A percentile compares a stretch with the other conserved stretches of the same genome.
Evolutionary conservation across 139 green algal species (phyloP).

Genomic region (Picocystis salinarum): DNA sequence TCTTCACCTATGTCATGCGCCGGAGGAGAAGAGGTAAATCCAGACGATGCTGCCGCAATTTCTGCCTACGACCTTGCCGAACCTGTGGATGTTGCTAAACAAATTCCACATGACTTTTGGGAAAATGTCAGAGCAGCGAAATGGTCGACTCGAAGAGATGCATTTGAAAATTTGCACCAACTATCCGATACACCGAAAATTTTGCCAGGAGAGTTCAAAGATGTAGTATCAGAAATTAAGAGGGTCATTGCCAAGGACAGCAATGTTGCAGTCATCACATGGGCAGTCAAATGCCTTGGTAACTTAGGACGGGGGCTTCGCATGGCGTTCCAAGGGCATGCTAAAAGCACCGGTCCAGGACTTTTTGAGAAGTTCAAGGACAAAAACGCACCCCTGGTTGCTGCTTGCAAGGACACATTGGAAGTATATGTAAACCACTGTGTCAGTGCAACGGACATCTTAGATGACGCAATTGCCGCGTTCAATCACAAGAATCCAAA

Average conservation of each 20-base stretch:
- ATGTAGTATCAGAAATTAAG: slow-evolving; percentile 52
- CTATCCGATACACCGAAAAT: no score
- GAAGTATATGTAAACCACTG: slow-evolving; percentile 3
- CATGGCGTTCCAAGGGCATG: slow-evolving; percentile 26
- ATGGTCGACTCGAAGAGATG: slow-evolving; percentile 60
- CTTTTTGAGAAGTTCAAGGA: slow-evolving; percentile 71
- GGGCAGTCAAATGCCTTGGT: slow-evolving; percentile 35
- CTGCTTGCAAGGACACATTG: slow-evolving; percentile 34
- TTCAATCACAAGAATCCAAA: slow-evolving; percentile 69
- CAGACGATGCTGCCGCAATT: no score
- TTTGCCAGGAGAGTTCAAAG: slow-evolving; percentile 36
- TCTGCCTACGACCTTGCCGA: slow-evolving; percentile 26
- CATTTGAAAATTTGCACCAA: slow-evolving; percentile 39
- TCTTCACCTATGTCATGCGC: no score
- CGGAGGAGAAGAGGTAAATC: no score
- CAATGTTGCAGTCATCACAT: slow-evolving; percentile 53
- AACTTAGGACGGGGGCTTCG: slow-evolving; percentile 35
- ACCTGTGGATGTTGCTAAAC: no score
- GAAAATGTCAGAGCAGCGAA: slow-evolving; percentile 55
- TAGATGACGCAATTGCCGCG: slow-evolving; percentile 15
- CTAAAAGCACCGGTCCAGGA: slow-evolving; percentile 13
- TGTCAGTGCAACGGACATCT: slow-evolving; percentile 5
- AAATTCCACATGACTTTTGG: slow-evolving; percentile 62
- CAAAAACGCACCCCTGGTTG: slow-evolving; percentile 56
- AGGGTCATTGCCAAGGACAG: slow-evolving; percentile 67